phyloP scores from a whole-genome alignment of 495 filamentous ascomycete genomes.

The Daldinia vernicosa region DNA sequence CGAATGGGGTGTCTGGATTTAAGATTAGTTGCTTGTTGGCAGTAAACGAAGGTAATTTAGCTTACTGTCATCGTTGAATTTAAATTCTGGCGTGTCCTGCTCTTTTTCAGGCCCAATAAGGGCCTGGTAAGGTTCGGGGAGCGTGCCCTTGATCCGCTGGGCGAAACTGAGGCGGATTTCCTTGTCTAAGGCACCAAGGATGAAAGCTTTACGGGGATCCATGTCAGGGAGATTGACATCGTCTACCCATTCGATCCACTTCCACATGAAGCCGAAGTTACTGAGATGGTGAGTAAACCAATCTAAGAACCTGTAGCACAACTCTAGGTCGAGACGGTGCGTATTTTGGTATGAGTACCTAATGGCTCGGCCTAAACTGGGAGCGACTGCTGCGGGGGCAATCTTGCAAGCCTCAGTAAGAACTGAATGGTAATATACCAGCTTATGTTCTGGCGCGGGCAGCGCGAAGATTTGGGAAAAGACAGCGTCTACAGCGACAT shows the following conservation, averaged over 20 bases:
- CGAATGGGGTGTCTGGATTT: conserved; percentile 76
- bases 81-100: conserved; percentile 92
- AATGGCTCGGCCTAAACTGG: conserved; percentile 91
- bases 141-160: conserved; percentile 91
- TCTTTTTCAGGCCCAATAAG: conserved; percentile 89
- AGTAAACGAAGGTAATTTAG: conserved; percentile 16
- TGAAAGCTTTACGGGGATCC: conserved; percentile 92
- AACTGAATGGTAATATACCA: conserved; percentile 95
- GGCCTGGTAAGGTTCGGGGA: conserved; percentile 83
- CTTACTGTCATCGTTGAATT: conserved; percentile 83
- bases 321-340: conserved; percentile 84
- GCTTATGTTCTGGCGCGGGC: conserved; percentile 87
- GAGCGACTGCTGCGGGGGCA: conserved; percentile 94
- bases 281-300: conserved; percentile 99
- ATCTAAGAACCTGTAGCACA: conserved; percentile 87
- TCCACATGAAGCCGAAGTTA: conserved; percentile 99
- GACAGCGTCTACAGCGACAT: conserved; percentile 95
- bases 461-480: conserved; percentile 94
- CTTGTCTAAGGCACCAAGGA: conserved; percentile 89
- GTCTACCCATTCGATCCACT: conserved; percentile 97
- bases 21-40: conserved; percentile 14
- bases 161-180: conserved; percentile 97
- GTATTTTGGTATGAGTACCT: conserved; percentile 85
- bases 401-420: conserved; percentile 96
- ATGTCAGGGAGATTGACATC: conserved; percentile 79